phyloP scores from a whole-genome alignment of 345 rosid genomes.

The Dimocarpus longan region DNA sequence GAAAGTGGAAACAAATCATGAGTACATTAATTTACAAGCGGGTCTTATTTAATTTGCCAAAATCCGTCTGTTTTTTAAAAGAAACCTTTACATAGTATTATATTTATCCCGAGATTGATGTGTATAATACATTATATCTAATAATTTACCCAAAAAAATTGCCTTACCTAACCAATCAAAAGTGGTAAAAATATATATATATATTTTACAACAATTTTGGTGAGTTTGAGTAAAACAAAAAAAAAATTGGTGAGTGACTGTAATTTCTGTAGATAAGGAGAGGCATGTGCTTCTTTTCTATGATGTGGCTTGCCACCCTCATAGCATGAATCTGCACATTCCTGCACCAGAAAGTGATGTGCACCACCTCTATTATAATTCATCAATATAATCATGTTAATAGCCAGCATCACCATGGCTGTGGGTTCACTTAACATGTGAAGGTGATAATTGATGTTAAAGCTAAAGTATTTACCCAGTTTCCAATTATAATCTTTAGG shows the following conservation, averaged over 20 bases:
- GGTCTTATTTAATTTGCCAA: background rate
- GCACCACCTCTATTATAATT: constrained; percentile 21
- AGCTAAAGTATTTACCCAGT: background rate
- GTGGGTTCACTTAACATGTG: constrained; percentile 40
- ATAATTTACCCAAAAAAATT: background rate
- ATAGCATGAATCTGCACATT: constrained; percentile 34
- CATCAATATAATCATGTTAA: constrained; percentile 30
- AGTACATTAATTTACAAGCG: background rate
- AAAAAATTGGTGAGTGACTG: background rate
- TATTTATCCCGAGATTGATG: too few relatives aligned
- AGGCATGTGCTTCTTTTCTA: constrained; percentile 26
- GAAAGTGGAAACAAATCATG: background rate
- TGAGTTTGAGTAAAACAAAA: too few relatives aligned
- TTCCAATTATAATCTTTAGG: background rate
- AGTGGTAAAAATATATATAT: background rate
- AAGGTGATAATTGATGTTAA: background rate
- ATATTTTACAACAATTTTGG: background rate
- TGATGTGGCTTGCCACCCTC: constrained; percentile 46
- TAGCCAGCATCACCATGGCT: constrained; percentile 15
- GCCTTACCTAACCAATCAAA: background rate
- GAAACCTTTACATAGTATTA: too few relatives aligned
- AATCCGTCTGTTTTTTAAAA: too few relatives aligned
- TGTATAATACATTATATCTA: background rate
- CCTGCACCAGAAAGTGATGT: constrained; percentile 37
- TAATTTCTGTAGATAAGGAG: constrained; percentile 19